These are phyloP conservation scores for Russula abietina DNA, from an alignment of 768 basidiomycete species.

Conservation along the genomic window DNA sequence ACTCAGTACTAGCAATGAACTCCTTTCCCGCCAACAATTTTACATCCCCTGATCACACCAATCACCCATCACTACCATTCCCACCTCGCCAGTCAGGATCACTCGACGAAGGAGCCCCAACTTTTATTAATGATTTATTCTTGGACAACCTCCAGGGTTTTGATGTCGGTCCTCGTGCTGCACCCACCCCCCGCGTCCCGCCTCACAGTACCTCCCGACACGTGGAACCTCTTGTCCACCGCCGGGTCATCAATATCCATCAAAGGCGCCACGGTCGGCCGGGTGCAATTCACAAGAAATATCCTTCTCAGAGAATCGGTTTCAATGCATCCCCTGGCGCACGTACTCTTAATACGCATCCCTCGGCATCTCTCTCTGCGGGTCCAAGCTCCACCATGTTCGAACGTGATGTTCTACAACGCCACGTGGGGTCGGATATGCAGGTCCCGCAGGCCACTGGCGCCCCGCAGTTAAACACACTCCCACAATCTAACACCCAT, in stretches of 20 bases:
- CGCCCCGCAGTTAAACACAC: not conserved
- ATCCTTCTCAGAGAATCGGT: not conserved
- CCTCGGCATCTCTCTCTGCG: not conserved
- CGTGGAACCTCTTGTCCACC: not conserved
- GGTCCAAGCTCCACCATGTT: not conserved
- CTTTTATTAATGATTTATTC: not conserved
- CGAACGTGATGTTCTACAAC: not conserved
- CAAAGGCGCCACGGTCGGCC: not conserved
- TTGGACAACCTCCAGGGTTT: not conserved
- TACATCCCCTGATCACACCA: not conserved
- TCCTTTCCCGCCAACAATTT: not conserved
- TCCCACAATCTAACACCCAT: not conserved
- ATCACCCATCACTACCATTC: not conserved
- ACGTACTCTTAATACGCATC: not conserved
- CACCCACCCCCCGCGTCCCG: not conserved
- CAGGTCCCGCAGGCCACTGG: not conserved
- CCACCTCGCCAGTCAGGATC: not conserved
- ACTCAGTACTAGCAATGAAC: not conserved
- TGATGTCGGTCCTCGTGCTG: too few species aligned
- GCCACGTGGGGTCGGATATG: not conserved
- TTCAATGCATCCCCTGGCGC: not conserved
- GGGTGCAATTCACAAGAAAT: not conserved
- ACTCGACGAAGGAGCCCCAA: not conserved
- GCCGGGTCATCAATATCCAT: not conserved
- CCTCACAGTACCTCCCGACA: not conserved